Base-by-base conservation (phyloP, 2,329 filamentous ascomycete genomes). In the Didymella arachidicola region DNA sequence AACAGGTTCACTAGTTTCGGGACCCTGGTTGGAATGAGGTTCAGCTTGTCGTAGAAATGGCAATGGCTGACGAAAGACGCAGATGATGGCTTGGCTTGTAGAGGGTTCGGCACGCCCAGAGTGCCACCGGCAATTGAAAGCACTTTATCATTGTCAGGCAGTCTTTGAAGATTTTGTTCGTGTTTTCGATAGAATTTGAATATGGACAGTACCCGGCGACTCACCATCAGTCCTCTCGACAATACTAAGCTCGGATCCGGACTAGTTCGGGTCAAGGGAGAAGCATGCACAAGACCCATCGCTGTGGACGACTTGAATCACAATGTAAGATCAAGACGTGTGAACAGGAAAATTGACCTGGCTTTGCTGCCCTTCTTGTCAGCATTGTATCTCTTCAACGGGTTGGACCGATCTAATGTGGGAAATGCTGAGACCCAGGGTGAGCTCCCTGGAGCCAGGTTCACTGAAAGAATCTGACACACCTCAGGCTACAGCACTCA, bases 361-460 rank as follows among this genome's bases (percentile, higher is more conserved):
- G 65, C 63, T 29, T 56, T 70, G 12, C 38, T 71, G 19, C 68
- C 64, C 3, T 68, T 65, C 30, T 46, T 67, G 12, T 66, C 64
- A 3, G 45, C 66, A 7, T 30, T 70, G 1, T 71, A 67, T 43
- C 57, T 72, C 18, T 66, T 70, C 41, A 68, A 72, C 25, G 65
- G 67, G 4, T 59, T 69, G 14, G 67, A 70, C 42, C 57, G 69
- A 30, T 66, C 59, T 4, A 71, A 72, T 38, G 53, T 71, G 14
- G 68, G 68, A 0, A 70, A 70, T 53, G 68, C 68, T n/a, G 65
- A 70, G 48, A 70, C 67, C 8, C 66, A 67, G 61, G 67, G 64
- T 66, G 42, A 36, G 64, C 45, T 30, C 19, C 19, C 14, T 6
- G n/a, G 7, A n/a, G n/a, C 22, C n/a, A 44, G 27, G 3, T 5